A percentile compares a stretch with the other conserved stretches of the same genome.
phyloP scores from a whole-genome alignment of 2,329 filamentous ascomycete species.

The Epichloe hybrida region DNA sequence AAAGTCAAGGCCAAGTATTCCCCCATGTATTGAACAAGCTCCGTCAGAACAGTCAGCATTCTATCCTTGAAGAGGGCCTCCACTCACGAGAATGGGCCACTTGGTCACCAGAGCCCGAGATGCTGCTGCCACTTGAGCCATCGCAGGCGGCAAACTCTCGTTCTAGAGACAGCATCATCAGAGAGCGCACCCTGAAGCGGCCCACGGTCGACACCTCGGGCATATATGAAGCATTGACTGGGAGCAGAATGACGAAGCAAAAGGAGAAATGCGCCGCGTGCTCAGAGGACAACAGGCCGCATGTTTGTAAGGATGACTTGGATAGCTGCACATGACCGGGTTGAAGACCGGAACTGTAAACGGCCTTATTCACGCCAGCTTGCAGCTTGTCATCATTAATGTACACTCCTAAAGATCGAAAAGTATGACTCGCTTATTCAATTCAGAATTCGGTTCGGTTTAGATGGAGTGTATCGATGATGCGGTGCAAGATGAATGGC shows the following conservation, averaged over 20 bases:
- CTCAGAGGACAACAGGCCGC: constrained; percentile 20
- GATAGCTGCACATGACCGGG: constrained; percentile 2
- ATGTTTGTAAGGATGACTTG: constrained; percentile 17
- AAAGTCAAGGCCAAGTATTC: constrained; percentile 8
- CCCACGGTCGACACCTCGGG: constrained; percentile 9
- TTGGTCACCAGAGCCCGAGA: constrained; percentile 3
- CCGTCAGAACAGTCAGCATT: constrained; percentile 13
- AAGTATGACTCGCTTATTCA: too few relatives aligned
- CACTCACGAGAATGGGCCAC: constrained; percentile 1
- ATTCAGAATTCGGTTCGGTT: too few relatives aligned
- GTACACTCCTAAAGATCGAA: not conserved
- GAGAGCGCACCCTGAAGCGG: constrained; percentile 8
- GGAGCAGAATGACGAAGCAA: constrained; percentile 6
- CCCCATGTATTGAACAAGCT: constrained; percentile 17
- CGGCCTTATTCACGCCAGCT: not conserved
- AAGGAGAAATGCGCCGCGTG: constrained; percentile 12
- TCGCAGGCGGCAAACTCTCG: not conserved
- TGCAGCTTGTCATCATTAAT: not conserved
- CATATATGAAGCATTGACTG: constrained; percentile 14
- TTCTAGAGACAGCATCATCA: constrained; percentile 12
- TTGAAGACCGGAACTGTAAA: not conserved
- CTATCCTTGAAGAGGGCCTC: constrained; percentile 9
- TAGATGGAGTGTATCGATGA: too few relatives aligned
- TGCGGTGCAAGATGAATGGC: too few relatives aligned
- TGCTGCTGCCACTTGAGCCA: not conserved